phyloP scores from a whole-genome alignment of 2,329 filamentous ascomycete species.

The Trichoderma breve region DNA sequence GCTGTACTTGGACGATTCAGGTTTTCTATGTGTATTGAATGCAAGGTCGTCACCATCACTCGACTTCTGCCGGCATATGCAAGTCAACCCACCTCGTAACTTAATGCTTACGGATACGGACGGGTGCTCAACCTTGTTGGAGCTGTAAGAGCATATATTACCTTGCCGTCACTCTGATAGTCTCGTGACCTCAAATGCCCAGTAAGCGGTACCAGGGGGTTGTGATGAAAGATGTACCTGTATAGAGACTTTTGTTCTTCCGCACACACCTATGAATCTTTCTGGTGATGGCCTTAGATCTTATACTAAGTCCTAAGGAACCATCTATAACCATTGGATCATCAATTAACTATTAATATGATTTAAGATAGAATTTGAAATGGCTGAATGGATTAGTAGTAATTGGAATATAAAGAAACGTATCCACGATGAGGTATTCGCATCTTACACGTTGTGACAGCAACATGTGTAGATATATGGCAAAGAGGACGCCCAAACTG shows the following conservation, averaged over 20 bases:
- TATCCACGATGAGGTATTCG: background rate
- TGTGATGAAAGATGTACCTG: background rate
- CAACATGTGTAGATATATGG: background rate
- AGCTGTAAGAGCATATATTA: background rate
- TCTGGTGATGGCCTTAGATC: background rate
- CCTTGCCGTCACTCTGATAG: background rate
- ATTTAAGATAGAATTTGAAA: background rate
- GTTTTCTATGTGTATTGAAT: background rate
- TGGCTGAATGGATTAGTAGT: background rate
- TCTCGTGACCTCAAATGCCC: background rate
- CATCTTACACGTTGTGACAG: background rate
- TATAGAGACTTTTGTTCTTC: background rate
- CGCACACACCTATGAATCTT: background rate
- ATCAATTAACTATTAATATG: background rate
- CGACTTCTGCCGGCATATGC: constrained; percentile 17
- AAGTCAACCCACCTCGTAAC: constrained; percentile 2
- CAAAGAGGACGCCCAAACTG: background rate
- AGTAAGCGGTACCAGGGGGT: background rate
- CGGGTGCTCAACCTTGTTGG: background rate
- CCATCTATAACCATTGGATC: background rate
- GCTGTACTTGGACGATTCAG: background rate
- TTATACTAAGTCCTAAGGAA: background rate
- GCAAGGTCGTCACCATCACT: background rate
- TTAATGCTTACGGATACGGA: background rate
- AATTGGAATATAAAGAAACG: background rate